A percentile compares a stretch with the other conserved stretches of the same genome.
phyloP scores from a whole-genome alignment of 202 grass and related monocot genomes.

The Setaria viridis region DNA sequence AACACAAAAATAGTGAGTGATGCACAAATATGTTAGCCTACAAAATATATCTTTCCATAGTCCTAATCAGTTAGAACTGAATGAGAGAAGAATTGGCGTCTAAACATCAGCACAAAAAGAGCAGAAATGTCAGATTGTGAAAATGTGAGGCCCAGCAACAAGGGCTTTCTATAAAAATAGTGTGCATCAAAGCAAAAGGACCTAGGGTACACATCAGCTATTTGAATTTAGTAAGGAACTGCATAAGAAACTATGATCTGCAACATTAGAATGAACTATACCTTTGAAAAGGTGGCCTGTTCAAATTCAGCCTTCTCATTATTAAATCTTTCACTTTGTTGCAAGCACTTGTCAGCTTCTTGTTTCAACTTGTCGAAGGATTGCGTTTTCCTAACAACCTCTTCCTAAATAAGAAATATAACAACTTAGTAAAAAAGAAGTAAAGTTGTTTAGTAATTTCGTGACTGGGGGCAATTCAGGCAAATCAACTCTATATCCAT shows the following conservation, averaged over 20 bases:
- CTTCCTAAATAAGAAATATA: conserved; percentile 65
- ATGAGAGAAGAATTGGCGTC: background rate
- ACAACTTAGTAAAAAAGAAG: conserved; percentile 1
- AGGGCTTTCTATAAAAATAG: conserved; percentile 1
- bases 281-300: conserved; percentile 85
- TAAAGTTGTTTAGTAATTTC: background rate
- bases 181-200: conserved; percentile 13
- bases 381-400: conserved; percentile 85
- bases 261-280: conserved; percentile 30
- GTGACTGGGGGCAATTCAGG: background rate
- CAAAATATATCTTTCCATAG: background rate
- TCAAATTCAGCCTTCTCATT: conserved; percentile 79
- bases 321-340: conserved; percentile 78
- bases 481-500: conserved; percentile 18
- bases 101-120: background rate
- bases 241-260: background rate
- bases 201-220: background rate
- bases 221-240: background rate
- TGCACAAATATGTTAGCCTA: background rate
- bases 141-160: background rate
- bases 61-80: conserved; percentile 2
- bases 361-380: conserved; percentile 79
- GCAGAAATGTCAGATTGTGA: background rate
- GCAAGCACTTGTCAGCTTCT: conserved; percentile 87
- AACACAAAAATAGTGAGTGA: conserved; percentile 28